Conservation (phyloP, 2,329 filamentous ascomycete species). For the Plenodomus lindquistii region DNA sequence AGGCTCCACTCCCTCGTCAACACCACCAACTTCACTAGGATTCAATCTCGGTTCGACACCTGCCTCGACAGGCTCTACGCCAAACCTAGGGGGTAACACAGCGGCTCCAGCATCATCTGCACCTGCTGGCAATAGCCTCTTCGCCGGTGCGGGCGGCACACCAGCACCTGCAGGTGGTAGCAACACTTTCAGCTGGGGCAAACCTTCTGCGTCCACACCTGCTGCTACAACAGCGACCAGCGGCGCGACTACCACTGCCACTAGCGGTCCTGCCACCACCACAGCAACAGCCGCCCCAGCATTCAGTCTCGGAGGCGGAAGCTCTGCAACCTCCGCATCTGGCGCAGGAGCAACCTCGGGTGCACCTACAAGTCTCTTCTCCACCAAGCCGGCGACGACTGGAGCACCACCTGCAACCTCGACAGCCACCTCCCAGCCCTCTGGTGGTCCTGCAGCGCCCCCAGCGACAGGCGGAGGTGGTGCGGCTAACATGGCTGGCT, state of each 20-base stretch:
- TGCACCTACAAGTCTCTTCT: constrained; percentile 21
- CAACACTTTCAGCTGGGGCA: constrained; percentile 15
- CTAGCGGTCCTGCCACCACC: constrained; percentile 18
- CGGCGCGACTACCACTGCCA: constrained; percentile 22
- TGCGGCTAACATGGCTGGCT: constrained; percentile 62
- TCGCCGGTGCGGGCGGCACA: constrained; percentile 18
- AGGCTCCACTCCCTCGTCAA: constrained; percentile 34
- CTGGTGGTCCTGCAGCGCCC: constrained; percentile 19
- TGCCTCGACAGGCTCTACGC: constrained; percentile 13
- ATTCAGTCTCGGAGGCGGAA: constrained; percentile 18
- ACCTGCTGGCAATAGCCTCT: constrained; percentile 23
- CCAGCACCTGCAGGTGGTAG: constrained; percentile 17
- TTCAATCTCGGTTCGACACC: constrained; percentile 32
- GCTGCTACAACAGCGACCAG: constrained; percentile 23
- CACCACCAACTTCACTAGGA: constrained; percentile 32
- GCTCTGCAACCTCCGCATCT: constrained; percentile 23
- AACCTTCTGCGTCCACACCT: constrained; percentile 12
- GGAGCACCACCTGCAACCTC: constrained; percentile 23
- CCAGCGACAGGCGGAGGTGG: constrained; percentile 20
- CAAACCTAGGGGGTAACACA: constrained; percentile 28
- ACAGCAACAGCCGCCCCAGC: constrained; percentile 22
- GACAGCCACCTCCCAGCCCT: constrained; percentile 28
- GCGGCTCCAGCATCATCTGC: constrained; percentile 26
- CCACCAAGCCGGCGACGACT: constrained; percentile 23
- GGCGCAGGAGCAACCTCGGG: constrained; percentile 14